A percentile compares a stretch with the other conserved stretches of the same genome.
Evolutionary conservation across 352 stramenopile genomes (phyloP).

Genomic region (Globisporangium yorkense): DNA sequence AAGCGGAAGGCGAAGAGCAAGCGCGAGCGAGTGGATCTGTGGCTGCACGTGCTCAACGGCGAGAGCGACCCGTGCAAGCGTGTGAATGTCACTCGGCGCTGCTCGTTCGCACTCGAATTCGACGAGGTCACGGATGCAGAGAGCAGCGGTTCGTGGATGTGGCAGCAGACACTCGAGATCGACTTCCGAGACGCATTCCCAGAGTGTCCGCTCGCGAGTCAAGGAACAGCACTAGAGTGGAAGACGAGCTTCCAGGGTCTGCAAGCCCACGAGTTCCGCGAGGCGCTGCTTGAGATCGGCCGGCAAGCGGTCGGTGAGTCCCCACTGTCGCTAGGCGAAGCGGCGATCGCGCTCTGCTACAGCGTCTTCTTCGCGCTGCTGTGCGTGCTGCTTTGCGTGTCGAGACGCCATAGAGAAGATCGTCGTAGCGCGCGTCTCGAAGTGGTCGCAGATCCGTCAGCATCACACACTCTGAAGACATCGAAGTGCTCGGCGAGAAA

Average conservation of each 20-base stretch:
- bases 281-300: not conserved
- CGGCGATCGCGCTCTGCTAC: slow-evolving; percentile 2
- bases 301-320: not conserved
- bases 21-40: not conserved
- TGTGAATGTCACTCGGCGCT: slow-evolving; percentile 7
- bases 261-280: slow-evolving; percentile 8
- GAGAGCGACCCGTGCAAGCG: slow-evolving; percentile 1
- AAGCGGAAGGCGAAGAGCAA: not conserved
- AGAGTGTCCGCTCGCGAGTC: not conserved
- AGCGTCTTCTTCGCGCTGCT: slow-evolving; percentile 1
- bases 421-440: not conserved
- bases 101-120: slow-evolving; percentile 1
- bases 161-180: slow-evolving; percentile 8
- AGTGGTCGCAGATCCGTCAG: too few relatives aligned
- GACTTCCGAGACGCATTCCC: not conserved
- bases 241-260: not conserved
- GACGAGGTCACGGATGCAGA: not conserved
- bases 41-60: slow-evolving; percentile 1
- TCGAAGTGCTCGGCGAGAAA: not conserved
- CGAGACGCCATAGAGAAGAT: not conserved
- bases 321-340: not conserved
- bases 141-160: not conserved
- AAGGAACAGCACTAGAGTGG: too few relatives aligned
- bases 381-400: not conserved
- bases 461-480: not conserved